Percentiles rank a stretch among this genome's conserved stretches.
Evolutionary conservation across 495 filamentous ascomycete species (phyloP).

Genomic region (Aspergillus asperescens): DNA sequence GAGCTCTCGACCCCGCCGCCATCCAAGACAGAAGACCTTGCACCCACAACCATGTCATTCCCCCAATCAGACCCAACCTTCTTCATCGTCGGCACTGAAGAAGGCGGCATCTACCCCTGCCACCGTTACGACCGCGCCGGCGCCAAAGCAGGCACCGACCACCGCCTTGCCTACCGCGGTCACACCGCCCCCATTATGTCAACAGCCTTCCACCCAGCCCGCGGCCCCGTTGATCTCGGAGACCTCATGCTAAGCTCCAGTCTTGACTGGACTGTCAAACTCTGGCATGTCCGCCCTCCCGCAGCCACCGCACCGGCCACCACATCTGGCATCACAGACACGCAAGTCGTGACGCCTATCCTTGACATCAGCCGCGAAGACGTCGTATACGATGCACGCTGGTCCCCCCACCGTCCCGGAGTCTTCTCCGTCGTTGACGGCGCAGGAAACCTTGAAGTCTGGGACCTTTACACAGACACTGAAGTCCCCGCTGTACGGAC

Average conservation of each 20-base stretch:
- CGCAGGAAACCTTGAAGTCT: conserved; percentile 87
- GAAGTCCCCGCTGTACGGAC: conserved; percentile 83
- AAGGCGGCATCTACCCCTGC: conserved; percentile 91
- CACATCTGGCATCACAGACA: conserved; percentile 35
- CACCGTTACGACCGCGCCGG: conserved; percentile 96
- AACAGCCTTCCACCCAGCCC: conserved; percentile 87
- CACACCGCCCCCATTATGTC: conserved; percentile 95
- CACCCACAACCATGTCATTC: conserved; percentile 96
- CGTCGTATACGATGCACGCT: conserved; percentile 89
- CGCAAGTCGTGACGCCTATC: conserved; percentile 58
- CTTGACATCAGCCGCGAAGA: conserved; percentile 90
- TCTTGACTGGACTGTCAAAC: conserved; percentile 92
- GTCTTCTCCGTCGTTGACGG: conserved; percentile 94
- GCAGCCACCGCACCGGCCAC: conserved; percentile 45
- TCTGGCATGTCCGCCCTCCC: conserved; percentile 84
- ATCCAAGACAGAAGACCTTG: conserved; percentile 86
- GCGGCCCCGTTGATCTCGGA: conserved; percentile 88
- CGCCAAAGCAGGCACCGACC: conserved; percentile 90
- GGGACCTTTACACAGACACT: conserved; percentile 87
- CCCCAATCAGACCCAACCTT: conserved; percentile 93
- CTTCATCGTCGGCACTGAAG: conserved; percentile 94
- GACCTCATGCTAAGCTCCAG: conserved; percentile 83
- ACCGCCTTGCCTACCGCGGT: conserved; percentile 74
- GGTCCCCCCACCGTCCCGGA: conserved; percentile 86
- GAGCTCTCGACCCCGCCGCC: conserved; percentile 81